Conservation (phyloP, 495 filamentous ascomycete species). For the Lasiosphaeria hispida region DNA sequence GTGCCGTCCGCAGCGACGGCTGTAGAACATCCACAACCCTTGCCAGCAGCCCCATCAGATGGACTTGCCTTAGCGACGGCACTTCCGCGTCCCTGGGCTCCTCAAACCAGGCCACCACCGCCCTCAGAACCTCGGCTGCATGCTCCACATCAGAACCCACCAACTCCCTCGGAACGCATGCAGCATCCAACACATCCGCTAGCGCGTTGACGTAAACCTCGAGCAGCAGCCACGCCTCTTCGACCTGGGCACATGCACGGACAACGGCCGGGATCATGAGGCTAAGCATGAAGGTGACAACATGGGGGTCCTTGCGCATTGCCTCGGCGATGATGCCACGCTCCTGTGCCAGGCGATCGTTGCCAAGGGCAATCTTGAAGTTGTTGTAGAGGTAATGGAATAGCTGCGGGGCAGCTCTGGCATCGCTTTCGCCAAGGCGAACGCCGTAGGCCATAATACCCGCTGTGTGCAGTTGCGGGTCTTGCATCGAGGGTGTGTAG, state of each 20-base stretch:
- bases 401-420: conserved; percentile 41
- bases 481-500: conserved; percentile 48
- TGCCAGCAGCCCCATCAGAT: conserved; percentile 17
- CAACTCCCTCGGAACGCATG: conserved; percentile 30
- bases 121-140: conserved; percentile 19
- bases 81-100: not conserved
- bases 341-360: conserved; percentile 40
- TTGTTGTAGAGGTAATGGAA: conserved; percentile 52
- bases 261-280: conserved; percentile 45
- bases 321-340: conserved; percentile 38
- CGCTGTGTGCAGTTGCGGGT: conserved; percentile 48
- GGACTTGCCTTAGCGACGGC: conserved; percentile 13
- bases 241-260: conserved; percentile 18
- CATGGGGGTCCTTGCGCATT: conserved; percentile 34
- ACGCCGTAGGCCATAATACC: conserved; percentile 50
- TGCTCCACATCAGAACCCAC: conserved; percentile 23
- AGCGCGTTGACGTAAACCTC: conserved; percentile 40
- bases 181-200: conserved; percentile 17
- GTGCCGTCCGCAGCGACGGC: conserved; percentile 15
- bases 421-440: conserved; percentile 41
- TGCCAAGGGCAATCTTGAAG: conserved; percentile 48
- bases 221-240: conserved; percentile 36
- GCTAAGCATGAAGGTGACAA: conserved; percentile 43
- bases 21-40: conserved; percentile 17
- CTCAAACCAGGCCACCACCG: conserved; percentile 20